Evolutionary conservation across 345 rosid genomes (phyloP).

Genomic region (Citrus reticulata): DNA sequence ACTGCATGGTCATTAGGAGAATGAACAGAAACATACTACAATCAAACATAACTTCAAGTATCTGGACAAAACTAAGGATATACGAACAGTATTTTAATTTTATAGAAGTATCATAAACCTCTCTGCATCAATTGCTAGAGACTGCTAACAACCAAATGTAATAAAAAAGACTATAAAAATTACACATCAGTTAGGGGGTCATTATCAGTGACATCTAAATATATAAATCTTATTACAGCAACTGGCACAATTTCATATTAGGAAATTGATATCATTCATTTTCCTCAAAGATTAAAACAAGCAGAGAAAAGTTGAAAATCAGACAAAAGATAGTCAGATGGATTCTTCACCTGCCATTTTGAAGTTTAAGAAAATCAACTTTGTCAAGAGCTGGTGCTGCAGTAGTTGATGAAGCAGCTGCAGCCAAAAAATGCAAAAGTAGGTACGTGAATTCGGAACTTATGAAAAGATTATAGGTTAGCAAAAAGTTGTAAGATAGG

Average conservation of each 20-base stretch:
- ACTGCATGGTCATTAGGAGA: slow-evolving; percentile 32
- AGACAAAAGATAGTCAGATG: background rate
- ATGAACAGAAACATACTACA: background rate
- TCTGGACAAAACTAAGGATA: background rate
- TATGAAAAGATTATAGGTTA: background rate
- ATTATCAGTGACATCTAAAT: background rate
- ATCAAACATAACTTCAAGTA: background rate
- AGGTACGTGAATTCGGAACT: slow-evolving; percentile 3
- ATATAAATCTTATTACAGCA: background rate
- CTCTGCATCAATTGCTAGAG: background rate
- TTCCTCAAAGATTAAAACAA: background rate
- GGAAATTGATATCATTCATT: background rate
- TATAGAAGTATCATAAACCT: background rate
- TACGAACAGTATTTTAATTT: background rate
- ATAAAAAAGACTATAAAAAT: background rate
- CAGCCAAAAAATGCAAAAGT: slow-evolving; percentile 24
- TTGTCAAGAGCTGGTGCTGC: slow-evolving; percentile 56
- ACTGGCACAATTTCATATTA: background rate
- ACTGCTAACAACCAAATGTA: background rate
- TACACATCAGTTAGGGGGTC: background rate
- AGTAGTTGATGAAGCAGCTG: slow-evolving; percentile 64
- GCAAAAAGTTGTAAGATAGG: background rate
- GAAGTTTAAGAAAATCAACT: slow-evolving; percentile 79
- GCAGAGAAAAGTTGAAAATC: background rate
- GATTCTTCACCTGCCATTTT: slow-evolving; percentile 79